These are phyloP conservation scores for Phytophthora uliginosa DNA, from an alignment of 352 stramenopile genomes.

Conservation along the genomic window DNA sequence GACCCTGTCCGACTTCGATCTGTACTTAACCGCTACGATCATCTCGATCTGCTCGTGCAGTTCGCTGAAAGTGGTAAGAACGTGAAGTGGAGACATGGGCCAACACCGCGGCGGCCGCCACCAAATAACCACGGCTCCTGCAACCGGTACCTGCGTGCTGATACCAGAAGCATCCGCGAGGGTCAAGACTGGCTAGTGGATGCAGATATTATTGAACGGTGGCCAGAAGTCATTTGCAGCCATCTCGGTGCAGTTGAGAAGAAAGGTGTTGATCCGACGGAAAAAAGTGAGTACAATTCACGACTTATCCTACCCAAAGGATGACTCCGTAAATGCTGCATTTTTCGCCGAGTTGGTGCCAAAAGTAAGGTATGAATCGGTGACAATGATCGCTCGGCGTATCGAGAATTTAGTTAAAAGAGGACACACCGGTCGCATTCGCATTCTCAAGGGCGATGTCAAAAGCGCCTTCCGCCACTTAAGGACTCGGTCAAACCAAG, in stretches of 20 bases:
- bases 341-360: constrained; percentile 8
- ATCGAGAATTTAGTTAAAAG: constrained; percentile 11
- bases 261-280: constrained; percentile 9
- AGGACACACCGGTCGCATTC: neutral
- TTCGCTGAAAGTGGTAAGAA: constrained; percentile 12
- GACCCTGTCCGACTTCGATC: neutral
- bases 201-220: neutral
- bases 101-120: neutral
- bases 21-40: neutral
- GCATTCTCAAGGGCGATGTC: constrained; percentile 24
- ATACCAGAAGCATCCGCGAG: constrained; percentile 8
- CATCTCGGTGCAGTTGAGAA: constrained; percentile 26
- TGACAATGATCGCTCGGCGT: constrained; percentile 10
- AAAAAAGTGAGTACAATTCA: constrained; percentile 26
- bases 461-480: constrained; percentile 23
- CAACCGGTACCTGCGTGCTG: neutral
- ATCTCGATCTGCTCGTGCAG: constrained; percentile 1
- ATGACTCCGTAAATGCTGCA: constrained; percentile 1
- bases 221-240: constrained; percentile 19
- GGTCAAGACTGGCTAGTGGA: constrained; percentile 17
- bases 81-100: neutral
- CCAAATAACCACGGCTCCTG: constrained; percentile 15
- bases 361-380: constrained; percentile 18
- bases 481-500: constrained; percentile 1
- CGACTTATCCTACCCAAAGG: constrained; percentile 15